phyloP scores from a whole-genome alignment of 208 protist genomes.

The Crithidia sp. region DNA sequence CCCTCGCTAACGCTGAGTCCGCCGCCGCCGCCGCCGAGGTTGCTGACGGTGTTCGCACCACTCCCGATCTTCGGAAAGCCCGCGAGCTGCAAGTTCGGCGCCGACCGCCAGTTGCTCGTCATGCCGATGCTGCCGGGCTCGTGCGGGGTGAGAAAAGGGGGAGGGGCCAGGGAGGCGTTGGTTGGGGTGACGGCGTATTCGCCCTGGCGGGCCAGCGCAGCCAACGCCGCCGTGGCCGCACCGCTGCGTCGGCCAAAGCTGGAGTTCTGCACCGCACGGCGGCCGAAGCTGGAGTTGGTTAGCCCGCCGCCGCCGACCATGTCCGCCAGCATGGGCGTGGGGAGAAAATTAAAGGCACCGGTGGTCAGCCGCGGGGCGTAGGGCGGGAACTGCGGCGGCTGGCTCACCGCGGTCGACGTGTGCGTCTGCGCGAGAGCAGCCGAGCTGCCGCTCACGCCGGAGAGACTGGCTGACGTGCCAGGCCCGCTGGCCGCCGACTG shows the following conservation, averaged over 20 bases:
- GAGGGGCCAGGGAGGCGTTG: slow-evolving; percentile 1
- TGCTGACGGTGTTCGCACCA: slow-evolving; percentile 7
- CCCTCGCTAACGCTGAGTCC: background rate
- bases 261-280: slow-evolving; percentile 25
- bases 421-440: slow-evolving; percentile 2
- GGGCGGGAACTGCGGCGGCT: slow-evolving; percentile 2
- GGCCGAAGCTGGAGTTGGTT: slow-evolving; percentile 37
- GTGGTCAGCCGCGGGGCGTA: slow-evolving; percentile 15
- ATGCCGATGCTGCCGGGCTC: slow-evolving; percentile 3
- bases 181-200: slow-evolving; percentile 1
- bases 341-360: slow-evolving; percentile 24
- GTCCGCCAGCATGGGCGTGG: slow-evolving; percentile 30
- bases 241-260: slow-evolving; percentile 24
- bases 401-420: background rate
- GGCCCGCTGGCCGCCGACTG: background rate
- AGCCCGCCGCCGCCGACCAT: slow-evolving; percentile 25
- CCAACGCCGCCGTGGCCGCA: background rate
- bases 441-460: too few relatives aligned
- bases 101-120: slow-evolving; percentile 13
- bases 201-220: slow-evolving; percentile 10
- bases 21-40: background rate
- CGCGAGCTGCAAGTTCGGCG: slow-evolving; percentile 8
- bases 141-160: slow-evolving; percentile 23
- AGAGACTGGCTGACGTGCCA: background rate
- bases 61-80: slow-evolving; percentile 11